Base-by-base conservation (phyloP, 1,284 basidiomycete genomes). In the Mycena sp. region DNA sequence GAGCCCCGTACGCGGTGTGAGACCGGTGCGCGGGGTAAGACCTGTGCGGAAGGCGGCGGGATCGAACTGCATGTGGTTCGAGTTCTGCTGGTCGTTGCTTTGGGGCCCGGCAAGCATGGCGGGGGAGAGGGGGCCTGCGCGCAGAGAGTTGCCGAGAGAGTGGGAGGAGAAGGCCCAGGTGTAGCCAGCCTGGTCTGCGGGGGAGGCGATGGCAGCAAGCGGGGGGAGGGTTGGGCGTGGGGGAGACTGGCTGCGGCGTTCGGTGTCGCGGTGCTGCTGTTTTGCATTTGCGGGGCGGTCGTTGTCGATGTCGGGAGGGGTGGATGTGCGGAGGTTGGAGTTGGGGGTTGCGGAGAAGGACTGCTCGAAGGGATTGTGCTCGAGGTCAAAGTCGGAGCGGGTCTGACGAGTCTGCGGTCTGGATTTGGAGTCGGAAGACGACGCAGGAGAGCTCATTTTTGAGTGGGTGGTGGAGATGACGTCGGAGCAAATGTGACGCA, bases 321-420 rank as follows among this genome's bases (percentile, higher is more conserved):
- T 71, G 53, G 66, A 76, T 65, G 79, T 79, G 76, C 86, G 80
- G 67, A 87, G 77, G 64, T 86, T 85, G 40, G 85, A 84, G 71
- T 83, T 78, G 38, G 86, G 80, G 21, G 78, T 76, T 70, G 77
- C 77, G 58, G 88, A 88, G 77, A 98, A 99, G 54, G 94, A 96
- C 78, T 95, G 93, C 75, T 99, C 96, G 74, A 98, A 99, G 0
- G 96, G 96, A 75, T 99, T 99, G 16, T 94, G 94, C 76, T 99
- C 96, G 63, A 95, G 87, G 75, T 92, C 89, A 75, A 93, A 90
- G 74, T 89, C 89, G 14, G 32, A 35, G 32, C 32, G 32, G 32
- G 32, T 35, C 14, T 35, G 32, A 14, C 32, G 32, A 7, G 32
- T 35, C 32, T 35, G 32, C 32, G 32, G 32, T 14, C 32, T 7